These are phyloP conservation scores for Aurantiochytrium sp. DNA, from an alignment of 108 stramenopile species.

Conservation along the genomic window DNA sequence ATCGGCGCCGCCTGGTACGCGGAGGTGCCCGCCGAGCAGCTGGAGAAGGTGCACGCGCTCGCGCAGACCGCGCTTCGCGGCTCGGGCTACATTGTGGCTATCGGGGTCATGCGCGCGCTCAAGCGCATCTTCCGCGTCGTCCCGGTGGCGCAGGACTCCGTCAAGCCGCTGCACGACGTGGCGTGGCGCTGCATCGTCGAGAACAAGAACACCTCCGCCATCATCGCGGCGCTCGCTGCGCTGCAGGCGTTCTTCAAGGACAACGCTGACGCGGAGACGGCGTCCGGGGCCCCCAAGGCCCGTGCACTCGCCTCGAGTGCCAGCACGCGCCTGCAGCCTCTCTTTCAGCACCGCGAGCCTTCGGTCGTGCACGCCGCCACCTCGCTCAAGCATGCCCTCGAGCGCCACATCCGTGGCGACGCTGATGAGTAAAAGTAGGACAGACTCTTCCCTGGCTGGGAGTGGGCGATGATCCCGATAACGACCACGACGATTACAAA, in stretches of 20 bases:
- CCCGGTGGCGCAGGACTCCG: not conserved
- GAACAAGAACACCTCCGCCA: not conserved
- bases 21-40: not conserved
- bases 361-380: slow-evolving; percentile 5
- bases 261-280: not conserved
- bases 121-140: not conserved
- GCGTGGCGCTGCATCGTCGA: slow-evolving; percentile 18
- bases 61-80: not conserved
- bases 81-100: slow-evolving; percentile 22
- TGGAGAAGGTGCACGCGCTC: not conserved
- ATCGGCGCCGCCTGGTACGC: not conserved
- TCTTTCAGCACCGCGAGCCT: not conserved
- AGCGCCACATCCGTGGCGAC: not conserved
- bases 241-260: not conserved
- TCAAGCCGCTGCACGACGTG: not conserved
- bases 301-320: not conserved
- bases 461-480: too few species aligned
- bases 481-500: too few species aligned
- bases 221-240: slow-evolving; percentile 17
- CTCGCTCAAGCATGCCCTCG: not conserved
- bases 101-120: not conserved
- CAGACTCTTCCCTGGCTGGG: too few species aligned
- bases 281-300: not conserved
- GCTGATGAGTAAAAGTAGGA: too few species aligned
- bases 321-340: not conserved